phyloP scores from a whole-genome alignment of 2,329 filamentous ascomycete species.

The Beauveria caledonica region DNA sequence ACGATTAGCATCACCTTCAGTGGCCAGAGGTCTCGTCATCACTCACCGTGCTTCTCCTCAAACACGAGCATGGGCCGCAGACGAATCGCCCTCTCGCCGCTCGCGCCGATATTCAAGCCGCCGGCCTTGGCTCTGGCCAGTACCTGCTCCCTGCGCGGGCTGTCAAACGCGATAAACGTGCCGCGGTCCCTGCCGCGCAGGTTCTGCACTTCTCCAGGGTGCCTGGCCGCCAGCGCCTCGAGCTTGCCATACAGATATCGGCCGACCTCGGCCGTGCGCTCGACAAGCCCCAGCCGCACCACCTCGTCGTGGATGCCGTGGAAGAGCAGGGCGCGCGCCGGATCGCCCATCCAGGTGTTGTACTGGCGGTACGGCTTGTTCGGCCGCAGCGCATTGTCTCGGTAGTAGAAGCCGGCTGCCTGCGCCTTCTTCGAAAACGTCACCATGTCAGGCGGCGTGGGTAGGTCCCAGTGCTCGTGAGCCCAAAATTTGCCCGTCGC shows the following conservation, averaged over 20 bases:
- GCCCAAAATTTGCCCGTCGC: conserved; percentile 95
- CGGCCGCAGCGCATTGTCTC: conserved; percentile 68
- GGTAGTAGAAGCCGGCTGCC: conserved; percentile 86
- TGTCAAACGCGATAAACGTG: conserved; percentile 90
- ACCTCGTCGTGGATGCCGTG: conserved; percentile 78
- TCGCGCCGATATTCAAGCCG: conserved; percentile 11
- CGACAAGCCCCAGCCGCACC: conserved; percentile 63
- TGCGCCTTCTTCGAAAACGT: conserved; percentile 96
- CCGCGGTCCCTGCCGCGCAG: conserved; percentile 80
- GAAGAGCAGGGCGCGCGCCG: conserved; percentile 76
- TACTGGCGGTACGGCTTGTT: conserved; percentile 94
- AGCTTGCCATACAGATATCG: conserved; percentile 69
- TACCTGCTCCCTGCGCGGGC: conserved; percentile 70
- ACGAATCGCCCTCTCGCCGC: conserved; percentile 10
- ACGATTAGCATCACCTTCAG: not conserved
- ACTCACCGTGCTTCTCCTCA: conserved; percentile 12
- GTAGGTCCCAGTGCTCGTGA: conserved; percentile 86
- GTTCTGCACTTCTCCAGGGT: conserved; percentile 72
- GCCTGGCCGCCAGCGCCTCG: conserved; percentile 57
- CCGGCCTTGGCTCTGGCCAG: conserved; percentile 40
- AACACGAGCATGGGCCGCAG: conserved; percentile 12
- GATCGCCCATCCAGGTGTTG: conserved; percentile 97
- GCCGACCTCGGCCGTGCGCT: conserved; percentile 68
- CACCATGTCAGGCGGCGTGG: conserved; percentile 78
- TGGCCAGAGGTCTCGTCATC: not conserved